Base-by-base conservation (phyloP, 306 rosid genomes). In the Betula pendula region DNA sequence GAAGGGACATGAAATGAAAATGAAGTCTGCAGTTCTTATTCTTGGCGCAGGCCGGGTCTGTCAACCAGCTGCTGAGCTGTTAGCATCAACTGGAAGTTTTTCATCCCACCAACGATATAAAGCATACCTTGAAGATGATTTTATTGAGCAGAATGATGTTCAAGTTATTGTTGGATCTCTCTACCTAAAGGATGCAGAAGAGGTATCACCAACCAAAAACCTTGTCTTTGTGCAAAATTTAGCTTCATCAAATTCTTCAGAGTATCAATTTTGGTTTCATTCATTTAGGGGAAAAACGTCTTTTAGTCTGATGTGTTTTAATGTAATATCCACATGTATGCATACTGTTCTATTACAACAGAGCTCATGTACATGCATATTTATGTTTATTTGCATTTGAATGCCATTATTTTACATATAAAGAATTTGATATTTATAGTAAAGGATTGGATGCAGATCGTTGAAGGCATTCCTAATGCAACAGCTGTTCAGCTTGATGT, bases 1-100 rank as follows among this genome's bases (percentile, higher is more conserved):
- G 77, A 87, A 87, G 84, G 89, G 73, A 80, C 56, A 81, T 72
- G 79, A 69, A 58, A 13, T 35, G 3, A 84, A 83, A 88, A 87
- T 79, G 76, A 92, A 90, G 90, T 78, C 85, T 42, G 80, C 85
- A 33, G 93, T 92, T 87, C 89, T 95, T 22, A 91, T 95, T 76
- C 90, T 95, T 76, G 98, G 98, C 24, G 98, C 98, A 13, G 98
- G 98, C 27, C 85, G 97, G 63, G 97, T 95, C 77, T 95, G 98
- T 82, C 90, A 82, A 79, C 98, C 98, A 56, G 97, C 98, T 56
- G 97, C 91, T 2, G 90, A 90, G 77, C 77, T 95, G 81, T 70
- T 95, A 76, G 89, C 92, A 20, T 90, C 97, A 72, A 20, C 83
- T 72, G 89, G 97, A 83, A 84, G 70, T 33, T 58, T 19, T 70